A percentile compares a stretch with the other conserved stretches of the same genome.
Conservation (phyloP, 2,329 filamentous ascomycete genomes). For the Byssoonygena ceratinophila region DNA sequence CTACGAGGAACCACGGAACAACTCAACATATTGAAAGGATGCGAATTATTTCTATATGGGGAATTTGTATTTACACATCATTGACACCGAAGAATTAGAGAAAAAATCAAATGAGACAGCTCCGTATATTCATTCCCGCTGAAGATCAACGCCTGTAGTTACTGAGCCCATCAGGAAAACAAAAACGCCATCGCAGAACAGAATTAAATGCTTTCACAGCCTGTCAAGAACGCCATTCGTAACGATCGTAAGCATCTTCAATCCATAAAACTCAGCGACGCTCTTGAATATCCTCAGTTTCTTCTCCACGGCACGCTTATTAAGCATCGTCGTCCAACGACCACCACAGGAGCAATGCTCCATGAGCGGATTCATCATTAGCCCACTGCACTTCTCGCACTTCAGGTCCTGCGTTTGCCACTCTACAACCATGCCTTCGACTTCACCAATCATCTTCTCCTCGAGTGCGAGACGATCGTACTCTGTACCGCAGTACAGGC, state of each 20-base stretch:
- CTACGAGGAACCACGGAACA: background rate
- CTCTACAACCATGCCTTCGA: slow-evolving; percentile 62
- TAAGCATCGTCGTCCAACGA: slow-evolving; percentile 64
- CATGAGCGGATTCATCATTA: slow-evolving; percentile 85
- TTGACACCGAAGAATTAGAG: too few species aligned
- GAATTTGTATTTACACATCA: background rate
- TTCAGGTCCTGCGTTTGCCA: slow-evolving; percentile 88
- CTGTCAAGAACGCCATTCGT: slow-evolving; percentile 52
- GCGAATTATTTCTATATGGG: background rate
- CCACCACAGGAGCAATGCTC: slow-evolving; percentile 93
- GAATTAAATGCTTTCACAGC: slow-evolving; percentile 23
- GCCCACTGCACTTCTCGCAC: slow-evolving; percentile 56
- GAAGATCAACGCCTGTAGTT: background rate
- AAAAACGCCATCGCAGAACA: background rate
- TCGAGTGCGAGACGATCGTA: slow-evolving; percentile 74
- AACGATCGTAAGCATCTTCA: slow-evolving; percentile 70
- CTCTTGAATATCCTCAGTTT: slow-evolving; percentile 59
- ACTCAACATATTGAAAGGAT: background rate
- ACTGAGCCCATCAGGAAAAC: background rate
- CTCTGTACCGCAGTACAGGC: slow-evolving; percentile 61
- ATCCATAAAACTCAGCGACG: slow-evolving; percentile 66
- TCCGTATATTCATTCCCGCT: background rate
- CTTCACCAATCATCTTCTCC: slow-evolving; percentile 65
- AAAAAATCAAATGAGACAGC: background rate
- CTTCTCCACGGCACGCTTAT: slow-evolving; percentile 54